Conservation (phyloP, 2,329 filamentous ascomycete species). For the Cladosporium sp. region DNA sequence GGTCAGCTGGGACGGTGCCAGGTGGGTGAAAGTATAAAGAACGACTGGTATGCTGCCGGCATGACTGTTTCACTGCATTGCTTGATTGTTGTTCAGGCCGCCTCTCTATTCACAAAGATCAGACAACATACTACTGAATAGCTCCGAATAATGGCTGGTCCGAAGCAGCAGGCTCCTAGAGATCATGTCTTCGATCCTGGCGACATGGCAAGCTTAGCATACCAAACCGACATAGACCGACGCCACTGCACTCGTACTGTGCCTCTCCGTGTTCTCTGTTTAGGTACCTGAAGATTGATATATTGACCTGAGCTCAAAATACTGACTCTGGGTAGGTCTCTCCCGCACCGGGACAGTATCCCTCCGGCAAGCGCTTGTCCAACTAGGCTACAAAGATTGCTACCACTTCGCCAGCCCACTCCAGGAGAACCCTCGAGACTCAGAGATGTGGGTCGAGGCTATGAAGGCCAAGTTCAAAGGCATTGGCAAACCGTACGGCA, state of each 20-base stretch:
- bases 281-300: constrained; percentile 45
- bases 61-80: not conserved
- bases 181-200: constrained; percentile 17
- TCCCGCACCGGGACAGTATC: constrained; percentile 66
- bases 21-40: not conserved
- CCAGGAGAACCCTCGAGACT: constrained; percentile 26
- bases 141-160: not conserved
- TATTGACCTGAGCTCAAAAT: not conserved
- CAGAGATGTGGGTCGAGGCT: constrained; percentile 28
- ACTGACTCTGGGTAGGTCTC: constrained; percentile 35
- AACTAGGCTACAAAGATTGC: constrained; percentile 62
- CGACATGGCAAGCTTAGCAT: constrained; percentile 17
- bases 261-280: constrained; percentile 67
- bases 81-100: not conserved
- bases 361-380: constrained; percentile 52
- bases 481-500: constrained; percentile 12
- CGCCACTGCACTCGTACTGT: constrained; percentile 21
- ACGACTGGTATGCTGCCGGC: not conserved
- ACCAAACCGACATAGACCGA: constrained; percentile 21
- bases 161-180: not conserved
- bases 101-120: not conserved
- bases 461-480: constrained; percentile 27
- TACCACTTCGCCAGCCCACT: constrained; percentile 62
- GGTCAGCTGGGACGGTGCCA: not conserved
- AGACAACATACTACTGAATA: not conserved